Conservation (phyloP, 768 basidiomycete genomes). For the Boletellus emodensis region DNA sequence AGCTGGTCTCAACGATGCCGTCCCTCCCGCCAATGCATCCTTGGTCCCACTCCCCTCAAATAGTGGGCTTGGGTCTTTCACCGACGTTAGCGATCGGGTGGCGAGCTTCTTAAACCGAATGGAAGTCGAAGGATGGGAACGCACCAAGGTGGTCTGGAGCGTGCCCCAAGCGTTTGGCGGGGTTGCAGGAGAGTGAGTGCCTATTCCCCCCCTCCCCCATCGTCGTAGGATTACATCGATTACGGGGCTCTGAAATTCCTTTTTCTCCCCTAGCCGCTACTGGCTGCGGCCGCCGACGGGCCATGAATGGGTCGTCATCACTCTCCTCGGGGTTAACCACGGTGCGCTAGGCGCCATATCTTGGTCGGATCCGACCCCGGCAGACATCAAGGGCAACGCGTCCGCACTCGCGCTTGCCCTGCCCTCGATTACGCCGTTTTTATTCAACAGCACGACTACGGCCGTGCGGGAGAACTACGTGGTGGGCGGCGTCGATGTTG, state of each 20-base stretch:
- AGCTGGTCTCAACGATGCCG: constrained; percentile 38
- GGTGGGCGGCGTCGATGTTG: constrained; percentile 43
- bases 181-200: constrained; percentile 29
- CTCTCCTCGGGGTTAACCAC: constrained; percentile 66
- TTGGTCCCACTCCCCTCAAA: constrained; percentile 15
- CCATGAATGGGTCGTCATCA: constrained; percentile 61
- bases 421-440: constrained; percentile 44
- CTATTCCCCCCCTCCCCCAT: neutral
- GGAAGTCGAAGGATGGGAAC: constrained; percentile 59
- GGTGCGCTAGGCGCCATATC: constrained; percentile 51
- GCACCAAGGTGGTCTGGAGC: constrained; percentile 68
- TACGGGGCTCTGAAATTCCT: too few species aligned
- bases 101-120: constrained; percentile 58
- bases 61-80: constrained; percentile 38
- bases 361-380: constrained; percentile 52
- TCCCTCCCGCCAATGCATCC: constrained; percentile 22
- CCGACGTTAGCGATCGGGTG: constrained; percentile 65
- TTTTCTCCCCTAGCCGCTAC: constrained; percentile 33
- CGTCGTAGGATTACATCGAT: neutral
- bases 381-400: constrained; percentile 51
- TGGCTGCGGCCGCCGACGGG: constrained; percentile 66
- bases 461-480: constrained; percentile 41
- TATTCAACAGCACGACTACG: constrained; percentile 38
- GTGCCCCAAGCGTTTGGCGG: constrained; percentile 77
- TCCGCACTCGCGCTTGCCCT: constrained; percentile 46